Conservation (phyloP, 805 yeast species). For the Cyberlindnera maclurae region DNA sequence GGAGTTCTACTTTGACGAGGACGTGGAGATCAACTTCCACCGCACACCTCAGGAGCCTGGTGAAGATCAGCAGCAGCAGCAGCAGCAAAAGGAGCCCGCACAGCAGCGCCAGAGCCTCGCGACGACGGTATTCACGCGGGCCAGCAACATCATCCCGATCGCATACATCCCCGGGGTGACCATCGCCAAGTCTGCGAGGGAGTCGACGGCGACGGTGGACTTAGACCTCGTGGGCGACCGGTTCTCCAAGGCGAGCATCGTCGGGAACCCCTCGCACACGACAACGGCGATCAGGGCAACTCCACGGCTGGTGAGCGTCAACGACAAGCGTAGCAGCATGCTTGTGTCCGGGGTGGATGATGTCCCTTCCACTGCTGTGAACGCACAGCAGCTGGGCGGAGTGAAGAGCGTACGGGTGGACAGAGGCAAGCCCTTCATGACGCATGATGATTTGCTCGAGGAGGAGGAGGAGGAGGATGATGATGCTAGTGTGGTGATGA, state of each 20-base stretch:
- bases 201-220: slow-evolving; percentile 23
- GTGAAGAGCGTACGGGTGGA: slow-evolving; percentile 20
- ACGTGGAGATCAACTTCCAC: slow-evolving; percentile 24
- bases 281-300: slow-evolving; percentile 74
- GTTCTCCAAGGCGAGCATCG: slow-evolving; percentile 37
- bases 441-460: slow-evolving; percentile 12
- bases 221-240: slow-evolving; percentile 27
- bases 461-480: slow-evolving; percentile 14
- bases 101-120: slow-evolving; percentile 33
- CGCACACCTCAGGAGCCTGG: slow-evolving; percentile 21
- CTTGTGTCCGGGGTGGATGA: slow-evolving; percentile 10
- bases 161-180: slow-evolving; percentile 95
- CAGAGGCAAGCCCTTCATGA: slow-evolving; percentile 7
- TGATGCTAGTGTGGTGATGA: slow-evolving; percentile 5
- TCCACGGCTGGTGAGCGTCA: slow-evolving; percentile 59
- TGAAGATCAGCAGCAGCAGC: too few relatives aligned
- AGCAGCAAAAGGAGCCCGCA: slow-evolving; percentile 24
- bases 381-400: slow-evolving; percentile 20
- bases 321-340: background rate
- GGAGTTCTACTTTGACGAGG: slow-evolving; percentile 23
- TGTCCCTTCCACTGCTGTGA: slow-evolving; percentile 19
- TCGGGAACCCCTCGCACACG: slow-evolving; percentile 30
- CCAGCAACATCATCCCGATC: slow-evolving; percentile 83
- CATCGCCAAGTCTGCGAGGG: slow-evolving; percentile 28
- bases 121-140: slow-evolving; percentile 64